Evolutionary conservation across 2,329 filamentous ascomycete genomes (phyloP), one percentile per base, ranked within the genome.

Genomic region (Helotiales sp.): DNA sequence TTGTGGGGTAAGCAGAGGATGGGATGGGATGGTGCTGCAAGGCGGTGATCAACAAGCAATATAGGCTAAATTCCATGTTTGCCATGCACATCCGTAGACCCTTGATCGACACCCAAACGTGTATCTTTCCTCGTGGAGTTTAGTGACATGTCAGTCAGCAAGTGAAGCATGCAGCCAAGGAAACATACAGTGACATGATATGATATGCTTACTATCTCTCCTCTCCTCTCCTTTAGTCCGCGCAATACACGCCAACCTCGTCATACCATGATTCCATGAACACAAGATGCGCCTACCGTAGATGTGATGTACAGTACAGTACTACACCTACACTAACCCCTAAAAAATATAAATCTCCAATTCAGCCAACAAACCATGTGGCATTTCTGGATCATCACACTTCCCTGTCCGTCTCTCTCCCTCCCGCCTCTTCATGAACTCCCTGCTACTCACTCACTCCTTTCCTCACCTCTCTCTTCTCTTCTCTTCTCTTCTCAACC

Each of bases 351-450:
- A n/a, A n/a, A n/a, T n/a, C n/a, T n/a, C n/a, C 3, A 45, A 52
- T 26, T 58, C 54, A 58, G 54, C 54, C 54, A 58, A n/a, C 5
- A 28, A 45, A 7, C 28, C 37, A 43, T 28, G 54, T 58, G 54
- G 54, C 20, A 58, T 26, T 45, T 60, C 26, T 60, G n/a, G 40
- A 20, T 45, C 40, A n/a, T n/a, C n/a, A n/a, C n/a, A 30, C 43
- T 60, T 22, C 8, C 37, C 28, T 20, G n/a, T n/a, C n/a, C n/a
- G 15, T 24, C n/a, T 64, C 52, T 15, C 37, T 37, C 10, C 57
- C 52, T 26, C 28, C 28, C 40, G 8, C 40, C 32, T 64, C 37
- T 34, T n/a, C 43, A 11, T 52, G 43, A 2, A 52, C 11, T 52
- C 49, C 26, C 26, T 30, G 26, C 26, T 52, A 7, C 3, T 15